Evolutionary conservation across 768 basidiomycete genomes (phyloP).

Genomic region (Suillus clintonianus): DNA sequence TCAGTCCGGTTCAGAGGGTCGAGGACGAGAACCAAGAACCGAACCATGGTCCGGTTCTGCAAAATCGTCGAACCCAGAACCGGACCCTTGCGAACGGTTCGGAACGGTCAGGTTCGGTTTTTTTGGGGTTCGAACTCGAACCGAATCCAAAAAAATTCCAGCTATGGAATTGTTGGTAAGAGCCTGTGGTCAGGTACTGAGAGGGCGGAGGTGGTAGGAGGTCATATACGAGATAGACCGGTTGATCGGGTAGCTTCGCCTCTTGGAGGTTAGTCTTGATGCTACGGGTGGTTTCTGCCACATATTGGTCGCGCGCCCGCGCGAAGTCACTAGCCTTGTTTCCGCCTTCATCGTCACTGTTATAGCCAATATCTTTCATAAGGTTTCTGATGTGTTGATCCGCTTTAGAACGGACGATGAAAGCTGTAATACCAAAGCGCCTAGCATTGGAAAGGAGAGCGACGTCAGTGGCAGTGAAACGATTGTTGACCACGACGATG

Average conservation of each 20-base stretch:
- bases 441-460: constrained; percentile 25
- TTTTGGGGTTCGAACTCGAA: too few species aligned
- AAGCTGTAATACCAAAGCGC: constrained; percentile 25
- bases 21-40: too few species aligned
- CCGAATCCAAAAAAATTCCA: too few species aligned
- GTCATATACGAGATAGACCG: constrained; percentile 17
- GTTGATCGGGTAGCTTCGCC: constrained; percentile 16
- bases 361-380: constrained; percentile 25
- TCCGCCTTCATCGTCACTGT: constrained; percentile 15
- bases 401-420: constrained; percentile 38
- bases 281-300: constrained; percentile 8
- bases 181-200: too few species aligned
- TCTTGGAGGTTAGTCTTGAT: constrained; percentile 10
- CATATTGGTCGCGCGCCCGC: constrained; percentile 8
- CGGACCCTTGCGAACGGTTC: too few species aligned
- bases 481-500: constrained; percentile 25
- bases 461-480: constrained; percentile 27
- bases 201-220: too few species aligned
- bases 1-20: too few species aligned
- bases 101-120: too few species aligned
- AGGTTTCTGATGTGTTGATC: constrained; percentile 31
- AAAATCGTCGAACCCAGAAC: too few species aligned
- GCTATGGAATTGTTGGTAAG: too few species aligned
- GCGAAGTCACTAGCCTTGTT: constrained; percentile 4
- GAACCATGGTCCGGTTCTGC: too few species aligned